These are phyloP conservation scores for Phialocephala subalpina DNA, from an alignment of 2,329 filamentous ascomycete species.

Conservation along the genomic window DNA sequence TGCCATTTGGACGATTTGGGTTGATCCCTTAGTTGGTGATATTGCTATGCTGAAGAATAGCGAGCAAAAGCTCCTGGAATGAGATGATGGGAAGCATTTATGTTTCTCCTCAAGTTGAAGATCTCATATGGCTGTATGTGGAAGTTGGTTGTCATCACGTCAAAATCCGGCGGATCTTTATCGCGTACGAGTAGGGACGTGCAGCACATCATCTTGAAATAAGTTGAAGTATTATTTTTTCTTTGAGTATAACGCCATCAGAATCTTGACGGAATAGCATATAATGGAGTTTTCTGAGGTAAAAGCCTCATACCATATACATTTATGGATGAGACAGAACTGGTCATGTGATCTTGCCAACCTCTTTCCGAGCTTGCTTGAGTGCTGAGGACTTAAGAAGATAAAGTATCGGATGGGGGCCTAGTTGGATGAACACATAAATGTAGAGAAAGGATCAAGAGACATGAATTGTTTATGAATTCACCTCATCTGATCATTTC, in stretches of 20 bases:
- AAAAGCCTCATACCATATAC: too few species aligned
- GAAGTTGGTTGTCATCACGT: slow-evolving; percentile 1
- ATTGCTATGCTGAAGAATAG: not conserved
- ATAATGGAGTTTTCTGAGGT: too few species aligned
- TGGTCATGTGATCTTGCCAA: too few species aligned
- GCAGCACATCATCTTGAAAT: not conserved
- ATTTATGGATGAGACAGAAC: too few species aligned
- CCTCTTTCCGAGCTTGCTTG: too few species aligned
- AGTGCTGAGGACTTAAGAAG: too few species aligned
- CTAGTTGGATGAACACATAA: too few species aligned
- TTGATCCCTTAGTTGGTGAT: not conserved
- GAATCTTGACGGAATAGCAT: too few species aligned
- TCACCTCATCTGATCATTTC: not conserved
- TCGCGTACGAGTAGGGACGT: not conserved
- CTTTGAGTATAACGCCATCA: too few species aligned
- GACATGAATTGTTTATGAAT: too few species aligned
- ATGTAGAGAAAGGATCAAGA: too few species aligned
- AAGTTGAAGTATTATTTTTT: not conserved
- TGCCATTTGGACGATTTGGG: not conserved
- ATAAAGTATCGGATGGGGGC: too few species aligned
- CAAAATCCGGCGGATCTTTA: not conserved
- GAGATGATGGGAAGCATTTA: not conserved
- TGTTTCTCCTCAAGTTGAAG: not conserved
- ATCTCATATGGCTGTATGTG: not conserved
- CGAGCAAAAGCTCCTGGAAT: not conserved